Evolutionary conservation across 2,329 filamentous ascomycete genomes (phyloP).

Genomic region (Leptographium lundbergii): DNA sequence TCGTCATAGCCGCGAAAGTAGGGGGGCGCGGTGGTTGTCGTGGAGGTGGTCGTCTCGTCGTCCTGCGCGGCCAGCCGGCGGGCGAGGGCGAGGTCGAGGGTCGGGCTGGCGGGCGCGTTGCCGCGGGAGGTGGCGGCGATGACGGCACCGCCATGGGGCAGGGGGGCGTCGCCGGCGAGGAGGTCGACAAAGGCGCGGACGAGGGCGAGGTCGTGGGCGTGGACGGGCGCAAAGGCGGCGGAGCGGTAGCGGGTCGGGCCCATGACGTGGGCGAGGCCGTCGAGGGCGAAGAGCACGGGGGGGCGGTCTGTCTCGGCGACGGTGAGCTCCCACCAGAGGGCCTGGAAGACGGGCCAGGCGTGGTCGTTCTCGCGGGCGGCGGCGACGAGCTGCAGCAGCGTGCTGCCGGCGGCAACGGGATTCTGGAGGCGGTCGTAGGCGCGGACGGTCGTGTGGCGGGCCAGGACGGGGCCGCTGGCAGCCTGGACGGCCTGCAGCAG

Average conservation of each 20-base stretch:
- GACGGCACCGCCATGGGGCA: constrained; percentile 66
- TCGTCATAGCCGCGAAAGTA: constrained; percentile 45
- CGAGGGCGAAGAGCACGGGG: constrained; percentile 60
- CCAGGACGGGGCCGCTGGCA: constrained; percentile 58
- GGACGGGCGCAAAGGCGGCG: constrained; percentile 58
- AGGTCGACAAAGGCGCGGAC: constrained; percentile 63
- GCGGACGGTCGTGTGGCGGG: constrained; percentile 29
- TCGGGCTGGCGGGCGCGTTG: constrained; percentile 52
- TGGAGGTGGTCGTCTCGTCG: too few relatives aligned
- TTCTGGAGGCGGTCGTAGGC: constrained; percentile 36
- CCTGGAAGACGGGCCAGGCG: constrained; percentile 69
- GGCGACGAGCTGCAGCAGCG: constrained; percentile 56
- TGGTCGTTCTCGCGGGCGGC: constrained; percentile 63
- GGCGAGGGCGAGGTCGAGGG: constrained; percentile 55
- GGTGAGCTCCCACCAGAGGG: constrained; percentile 67
- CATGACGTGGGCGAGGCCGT: constrained; percentile 76
- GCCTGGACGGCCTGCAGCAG: constrained; percentile 61
- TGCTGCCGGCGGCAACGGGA: constrained; percentile 47
- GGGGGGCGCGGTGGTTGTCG: constrained; percentile 19
- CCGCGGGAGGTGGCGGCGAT: constrained; percentile 62
- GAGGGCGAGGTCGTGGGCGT: constrained; percentile 73
- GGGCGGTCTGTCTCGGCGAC: constrained; percentile 26
- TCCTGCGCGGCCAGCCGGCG: constrained; percentile 35
- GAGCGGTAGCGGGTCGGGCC: constrained; percentile 61
- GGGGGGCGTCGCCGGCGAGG: constrained; percentile 44